Evolutionary conservation across 495 filamentous ascomycete genomes (phyloP).

Genomic region (Chaetomidium leptoderma): DNA sequence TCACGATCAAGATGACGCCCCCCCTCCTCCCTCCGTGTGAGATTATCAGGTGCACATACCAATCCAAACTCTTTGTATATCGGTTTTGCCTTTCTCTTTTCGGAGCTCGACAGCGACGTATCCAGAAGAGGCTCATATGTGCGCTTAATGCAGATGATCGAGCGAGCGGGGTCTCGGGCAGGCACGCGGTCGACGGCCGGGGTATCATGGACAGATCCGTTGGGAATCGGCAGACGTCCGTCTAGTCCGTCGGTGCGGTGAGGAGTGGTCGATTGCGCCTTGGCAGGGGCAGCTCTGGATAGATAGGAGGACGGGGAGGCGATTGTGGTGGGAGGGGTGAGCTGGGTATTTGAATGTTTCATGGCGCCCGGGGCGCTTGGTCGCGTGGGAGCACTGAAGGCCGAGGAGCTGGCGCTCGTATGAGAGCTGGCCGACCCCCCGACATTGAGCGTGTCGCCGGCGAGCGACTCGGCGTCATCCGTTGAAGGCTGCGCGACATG

Average conservation of each 20-base stretch:
- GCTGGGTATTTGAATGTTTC: conserved; percentile 46
- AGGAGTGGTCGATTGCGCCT: conserved; percentile 38
- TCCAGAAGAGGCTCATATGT: conserved; percentile 64
- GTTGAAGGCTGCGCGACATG: conserved; percentile 36
- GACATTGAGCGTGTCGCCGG: conserved; percentile 59
- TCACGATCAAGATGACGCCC: conserved; percentile 55
- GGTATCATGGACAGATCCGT: conserved; percentile 39
- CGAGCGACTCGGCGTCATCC: conserved; percentile 56
- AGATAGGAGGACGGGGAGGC: conserved; percentile 68
- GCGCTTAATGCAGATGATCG: conserved; percentile 62
- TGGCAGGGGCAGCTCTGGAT: conserved; percentile 31
- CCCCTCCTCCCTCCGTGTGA: conserved; percentile 39
- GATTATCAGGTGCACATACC: conserved; percentile 52
- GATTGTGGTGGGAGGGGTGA: conserved; percentile 72
- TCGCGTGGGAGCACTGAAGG: conserved; percentile 54
- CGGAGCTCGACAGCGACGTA: conserved; percentile 52
- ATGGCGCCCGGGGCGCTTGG: conserved; percentile 48
- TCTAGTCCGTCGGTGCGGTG: conserved; percentile 29
- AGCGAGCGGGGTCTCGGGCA: conserved; percentile 56
- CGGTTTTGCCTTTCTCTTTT: conserved; percentile 62
- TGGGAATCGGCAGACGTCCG: conserved; percentile 19
- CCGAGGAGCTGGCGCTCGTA: conserved; percentile 59
- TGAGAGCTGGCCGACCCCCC: conserved; percentile 65
- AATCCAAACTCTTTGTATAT: conserved; percentile 67
- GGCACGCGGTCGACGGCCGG: conserved; percentile 52